Evolutionary conservation across 495 filamentous ascomycete species (phyloP).

Genomic region (Astrothelium macrocarpum): DNA sequence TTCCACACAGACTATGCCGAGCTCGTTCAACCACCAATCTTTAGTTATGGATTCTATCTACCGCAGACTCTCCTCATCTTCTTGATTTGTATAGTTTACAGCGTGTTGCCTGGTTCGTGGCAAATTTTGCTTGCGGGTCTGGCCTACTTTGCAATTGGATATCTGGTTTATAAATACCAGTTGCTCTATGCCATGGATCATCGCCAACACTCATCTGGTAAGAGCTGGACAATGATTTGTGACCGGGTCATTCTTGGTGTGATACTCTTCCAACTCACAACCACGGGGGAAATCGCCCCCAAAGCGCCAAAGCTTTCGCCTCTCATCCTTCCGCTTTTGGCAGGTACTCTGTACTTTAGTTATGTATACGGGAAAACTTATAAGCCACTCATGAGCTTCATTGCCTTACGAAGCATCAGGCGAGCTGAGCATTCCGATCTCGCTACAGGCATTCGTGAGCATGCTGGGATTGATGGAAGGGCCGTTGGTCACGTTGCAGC

Average conservation of each 20-base stretch:
- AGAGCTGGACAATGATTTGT: constrained; percentile 92
- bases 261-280: constrained; percentile 79
- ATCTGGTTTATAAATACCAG: constrained; percentile 97
- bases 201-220: constrained; percentile 85
- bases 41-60: constrained; percentile 93
- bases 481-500: constrained; percentile 5
- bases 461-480: constrained; percentile 7
- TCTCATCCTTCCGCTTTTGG: constrained; percentile 65
- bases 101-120: constrained; percentile 73
- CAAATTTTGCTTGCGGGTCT: constrained; percentile 74
- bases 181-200: constrained; percentile 98
- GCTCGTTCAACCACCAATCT: constrained; percentile 69
- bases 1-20: constrained; percentile 61
- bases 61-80: constrained; percentile 85
- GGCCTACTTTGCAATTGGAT: constrained; percentile 78
- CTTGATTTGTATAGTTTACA: constrained; percentile 92
- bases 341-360: constrained; percentile 74
- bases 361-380: constrained; percentile 66
- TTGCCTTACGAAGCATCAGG: constrained; percentile 76
- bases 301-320: constrained; percentile 60
- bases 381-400: constrained; percentile 80
- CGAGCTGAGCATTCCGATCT: constrained; percentile 38
- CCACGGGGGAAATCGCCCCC: constrained; percentile 79
- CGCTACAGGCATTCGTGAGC: constrained; percentile 13
- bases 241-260: constrained; percentile 77